phyloP scores from a whole-genome alignment of 257 asterid species.

The Solanum verrucosum region DNA sequence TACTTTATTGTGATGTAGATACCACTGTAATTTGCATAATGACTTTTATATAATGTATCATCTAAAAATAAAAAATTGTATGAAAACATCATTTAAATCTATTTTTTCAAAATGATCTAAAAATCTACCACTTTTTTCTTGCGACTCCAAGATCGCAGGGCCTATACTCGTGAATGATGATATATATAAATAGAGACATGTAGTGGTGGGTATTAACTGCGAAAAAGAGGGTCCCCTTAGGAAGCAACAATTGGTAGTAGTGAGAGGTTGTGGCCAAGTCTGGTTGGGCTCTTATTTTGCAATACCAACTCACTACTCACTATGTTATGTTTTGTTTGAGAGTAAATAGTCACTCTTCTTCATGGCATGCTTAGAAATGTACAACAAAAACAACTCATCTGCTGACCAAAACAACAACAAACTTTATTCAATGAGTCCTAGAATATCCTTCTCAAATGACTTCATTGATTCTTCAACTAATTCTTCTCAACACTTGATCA shows the following conservation, averaged over 20 bases:
- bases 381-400: constrained; percentile 31
- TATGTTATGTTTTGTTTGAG: not conserved
- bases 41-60: too few species aligned
- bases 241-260: not conserved
- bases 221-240: constrained; percentile 5
- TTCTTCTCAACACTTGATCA: not conserved
- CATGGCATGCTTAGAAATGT: constrained; percentile 70
- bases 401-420: constrained; percentile 20
- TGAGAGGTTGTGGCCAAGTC: not conserved
- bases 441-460: constrained; percentile 92
- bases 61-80: not conserved
- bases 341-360: not conserved
- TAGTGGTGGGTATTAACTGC: constrained; percentile 34
- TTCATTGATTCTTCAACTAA: constrained; percentile 32
- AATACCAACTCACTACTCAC: constrained; percentile 2
- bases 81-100: too few species aligned
- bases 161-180: constrained; percentile 15
- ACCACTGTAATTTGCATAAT: too few species aligned
- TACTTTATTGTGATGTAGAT: too few species aligned
- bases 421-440: constrained; percentile 48
- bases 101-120: too few species aligned
- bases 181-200: constrained; percentile 50
- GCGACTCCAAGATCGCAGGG: not conserved
- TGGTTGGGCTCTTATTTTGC: not conserved
- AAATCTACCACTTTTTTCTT: not conserved